Conservation (phyloP, 2,329 filamentous ascomycete species). For the Orbilia quercus region DNA sequence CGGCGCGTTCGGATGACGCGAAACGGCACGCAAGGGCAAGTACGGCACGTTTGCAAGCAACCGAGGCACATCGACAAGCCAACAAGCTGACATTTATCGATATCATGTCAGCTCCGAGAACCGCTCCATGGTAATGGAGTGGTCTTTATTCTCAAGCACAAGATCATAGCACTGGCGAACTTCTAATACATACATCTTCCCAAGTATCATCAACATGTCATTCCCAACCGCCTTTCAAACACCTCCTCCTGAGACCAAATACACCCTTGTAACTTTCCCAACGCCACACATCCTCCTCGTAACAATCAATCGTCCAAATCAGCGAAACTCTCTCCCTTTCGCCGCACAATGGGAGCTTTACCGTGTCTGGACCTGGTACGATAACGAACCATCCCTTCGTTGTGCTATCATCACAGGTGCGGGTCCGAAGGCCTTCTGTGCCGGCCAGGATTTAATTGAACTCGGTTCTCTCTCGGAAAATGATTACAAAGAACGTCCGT, state of each 20-base stretch:
- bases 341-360: conserved; percentile 67
- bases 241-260: conserved; percentile 61
- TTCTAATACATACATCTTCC: neutral
- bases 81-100: conserved; percentile 9
- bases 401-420: conserved; percentile 72
- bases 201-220: conserved; percentile 23
- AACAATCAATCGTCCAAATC: conserved; percentile 70
- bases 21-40: neutral
- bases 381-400: conserved; percentile 71
- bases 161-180: no score
- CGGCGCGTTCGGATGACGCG: neutral
- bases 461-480: conserved; percentile 25
- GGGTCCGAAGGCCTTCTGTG: conserved; percentile 73
- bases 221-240: conserved; percentile 31
- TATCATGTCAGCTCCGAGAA: neutral
- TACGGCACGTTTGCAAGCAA: no score
- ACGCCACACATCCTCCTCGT: conserved; percentile 70
- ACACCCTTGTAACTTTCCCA: conserved; percentile 67
- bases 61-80: conserved; percentile 31
- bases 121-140: neutral
- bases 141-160: neutral
- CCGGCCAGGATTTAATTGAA: conserved; percentile 75
- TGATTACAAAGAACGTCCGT: conserved; percentile 35
- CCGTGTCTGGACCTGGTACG: conserved; percentile 71
- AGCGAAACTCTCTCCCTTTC: conserved; percentile 70